Evolutionary conservation across 2,329 filamentous ascomycete species (phyloP).

Genomic region (Emmonsiellopsis sp.): DNA sequence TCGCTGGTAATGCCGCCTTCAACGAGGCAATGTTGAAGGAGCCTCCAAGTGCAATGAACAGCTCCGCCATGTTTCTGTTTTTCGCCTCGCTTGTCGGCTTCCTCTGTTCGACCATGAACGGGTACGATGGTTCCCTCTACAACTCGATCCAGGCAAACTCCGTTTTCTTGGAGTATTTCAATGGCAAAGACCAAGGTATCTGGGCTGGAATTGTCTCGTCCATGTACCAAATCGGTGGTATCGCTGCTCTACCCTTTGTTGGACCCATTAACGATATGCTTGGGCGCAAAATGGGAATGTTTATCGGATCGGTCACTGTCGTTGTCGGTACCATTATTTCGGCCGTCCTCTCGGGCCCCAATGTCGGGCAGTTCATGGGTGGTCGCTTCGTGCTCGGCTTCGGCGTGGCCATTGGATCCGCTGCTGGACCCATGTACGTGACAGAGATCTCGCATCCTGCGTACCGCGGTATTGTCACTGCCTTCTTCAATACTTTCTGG

Average conservation of each 20-base stretch:
- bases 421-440: conserved; percentile 55
- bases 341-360: conserved; percentile 34
- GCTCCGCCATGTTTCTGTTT: conserved; percentile 11
- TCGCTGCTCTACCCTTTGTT: conserved; percentile 39
- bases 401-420: conserved; percentile 51
- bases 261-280: conserved; percentile 39
- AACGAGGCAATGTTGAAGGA: conserved; percentile 49
- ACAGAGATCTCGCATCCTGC: conserved; percentile 56
- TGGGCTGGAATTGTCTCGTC: conserved; percentile 38
- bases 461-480: conserved; percentile 53
- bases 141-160: conserved; percentile 43
- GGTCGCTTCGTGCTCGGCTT: conserved; percentile 48
- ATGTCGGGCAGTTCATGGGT: conserved; percentile 45
- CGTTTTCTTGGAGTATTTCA: conserved; percentile 34
- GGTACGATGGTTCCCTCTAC: conserved; percentile 51
- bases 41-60: conserved; percentile 19
- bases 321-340: conserved; percentile 44
- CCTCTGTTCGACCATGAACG: conserved; percentile 46
- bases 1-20: conserved; percentile 46
- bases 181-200: conserved; percentile 32
- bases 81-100: conserved; percentile 24
- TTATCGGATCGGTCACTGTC: conserved; percentile 46
- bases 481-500: conserved; percentile 47
- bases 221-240: conserved; percentile 42
- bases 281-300: conserved; percentile 49